Evolutionary conservation across 176 grass and related monocot genomes (phyloP).

Genomic region (Pharus latifolius): DNA sequence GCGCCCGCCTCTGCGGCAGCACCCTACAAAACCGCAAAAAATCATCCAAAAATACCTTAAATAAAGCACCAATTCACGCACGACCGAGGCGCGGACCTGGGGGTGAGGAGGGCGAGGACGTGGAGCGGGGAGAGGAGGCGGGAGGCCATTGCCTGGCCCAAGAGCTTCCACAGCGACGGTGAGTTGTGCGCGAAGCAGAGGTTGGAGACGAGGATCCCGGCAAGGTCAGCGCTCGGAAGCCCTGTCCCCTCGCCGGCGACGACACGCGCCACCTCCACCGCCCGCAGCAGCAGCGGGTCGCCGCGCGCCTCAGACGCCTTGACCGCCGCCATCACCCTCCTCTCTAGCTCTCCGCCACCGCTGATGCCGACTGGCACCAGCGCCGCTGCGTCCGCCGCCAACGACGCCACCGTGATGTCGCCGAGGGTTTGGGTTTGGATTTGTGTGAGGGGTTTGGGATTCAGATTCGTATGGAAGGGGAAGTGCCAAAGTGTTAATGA

Average conservation of each 20-base stretch:
- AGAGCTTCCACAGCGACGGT: conserved; percentile 89
- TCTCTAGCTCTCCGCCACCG: conserved; percentile 33
- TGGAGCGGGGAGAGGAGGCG: conserved; percentile 67
- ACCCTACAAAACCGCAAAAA: conserved; percentile 34
- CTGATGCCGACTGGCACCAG: neutral
- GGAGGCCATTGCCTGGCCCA: conserved; percentile 67
- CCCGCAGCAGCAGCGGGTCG: conserved; percentile 57
- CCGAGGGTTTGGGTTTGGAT: conserved; percentile 39
- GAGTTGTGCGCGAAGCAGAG: conserved; percentile 88
- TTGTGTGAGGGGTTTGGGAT: neutral
- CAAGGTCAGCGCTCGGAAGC: conserved; percentile 63
- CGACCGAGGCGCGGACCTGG: conserved; percentile 18
- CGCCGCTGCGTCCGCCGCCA: conserved; percentile 7
- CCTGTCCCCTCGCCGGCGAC: conserved; percentile 32
- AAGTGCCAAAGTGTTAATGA: neutral
- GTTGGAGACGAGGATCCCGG: conserved; percentile 74
- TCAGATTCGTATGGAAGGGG: neutral
- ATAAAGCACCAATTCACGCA: neutral
- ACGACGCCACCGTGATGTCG: conserved; percentile 6
- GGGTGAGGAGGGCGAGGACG: conserved; percentile 79
- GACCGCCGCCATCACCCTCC: conserved; percentile 60
- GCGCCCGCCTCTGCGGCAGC: conserved; percentile 60
- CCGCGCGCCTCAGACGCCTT: conserved; percentile 82
- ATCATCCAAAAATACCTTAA: neutral
- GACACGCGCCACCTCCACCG: conserved; percentile 59